A percentile compares a stretch with the other conserved stretches of the same genome.
phyloP scores from a whole-genome alignment of 768 basidiomycete genomes.

The Boletus sp. region DNA sequence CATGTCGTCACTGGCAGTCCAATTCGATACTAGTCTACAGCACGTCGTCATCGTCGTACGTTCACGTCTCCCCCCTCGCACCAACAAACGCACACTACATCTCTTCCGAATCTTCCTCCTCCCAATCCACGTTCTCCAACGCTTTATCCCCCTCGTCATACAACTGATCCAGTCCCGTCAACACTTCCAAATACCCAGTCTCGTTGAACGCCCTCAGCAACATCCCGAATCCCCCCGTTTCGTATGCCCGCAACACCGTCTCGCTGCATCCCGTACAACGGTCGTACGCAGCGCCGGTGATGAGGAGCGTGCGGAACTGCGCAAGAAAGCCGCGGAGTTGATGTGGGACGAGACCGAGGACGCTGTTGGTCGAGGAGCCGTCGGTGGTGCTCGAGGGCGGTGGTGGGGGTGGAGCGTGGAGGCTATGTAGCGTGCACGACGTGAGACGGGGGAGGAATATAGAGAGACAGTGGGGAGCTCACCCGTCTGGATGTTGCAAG shows the following conservation, averaged over 20 bases:
- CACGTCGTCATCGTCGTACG: no score
- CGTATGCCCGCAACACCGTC: constrained; percentile 78
- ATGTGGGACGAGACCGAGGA: constrained; percentile 89
- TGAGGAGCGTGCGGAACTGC: constrained; percentile 80
- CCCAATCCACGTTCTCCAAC: constrained; percentile 75
- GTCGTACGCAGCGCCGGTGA: constrained; percentile 85
- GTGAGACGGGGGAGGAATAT: not conserved
- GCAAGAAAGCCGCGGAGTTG: constrained; percentile 89
- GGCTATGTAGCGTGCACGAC: constrained; percentile 26
- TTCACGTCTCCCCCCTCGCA: no score
- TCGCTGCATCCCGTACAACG: constrained; percentile 91
- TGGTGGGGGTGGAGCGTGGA: constrained; percentile 67
- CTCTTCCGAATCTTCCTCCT: constrained; percentile 66
- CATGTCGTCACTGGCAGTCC: no score
- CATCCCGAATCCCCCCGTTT: constrained; percentile 76
- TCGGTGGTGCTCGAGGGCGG: constrained; percentile 35
- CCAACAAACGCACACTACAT: no score
- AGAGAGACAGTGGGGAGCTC: constrained; percentile 13
- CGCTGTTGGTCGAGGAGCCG: constrained; percentile 37
- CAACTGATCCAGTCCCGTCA: constrained; percentile 80
- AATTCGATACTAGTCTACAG: no score
- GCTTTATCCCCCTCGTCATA: constrained; percentile 72
- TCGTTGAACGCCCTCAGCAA: constrained; percentile 83
- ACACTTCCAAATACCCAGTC: constrained; percentile 61
- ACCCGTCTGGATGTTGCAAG: constrained; percentile 90